phyloP scores from a whole-genome alignment of 2,329 filamentous ascomycete genomes.

The Aspergillus carbonarius region DNA sequence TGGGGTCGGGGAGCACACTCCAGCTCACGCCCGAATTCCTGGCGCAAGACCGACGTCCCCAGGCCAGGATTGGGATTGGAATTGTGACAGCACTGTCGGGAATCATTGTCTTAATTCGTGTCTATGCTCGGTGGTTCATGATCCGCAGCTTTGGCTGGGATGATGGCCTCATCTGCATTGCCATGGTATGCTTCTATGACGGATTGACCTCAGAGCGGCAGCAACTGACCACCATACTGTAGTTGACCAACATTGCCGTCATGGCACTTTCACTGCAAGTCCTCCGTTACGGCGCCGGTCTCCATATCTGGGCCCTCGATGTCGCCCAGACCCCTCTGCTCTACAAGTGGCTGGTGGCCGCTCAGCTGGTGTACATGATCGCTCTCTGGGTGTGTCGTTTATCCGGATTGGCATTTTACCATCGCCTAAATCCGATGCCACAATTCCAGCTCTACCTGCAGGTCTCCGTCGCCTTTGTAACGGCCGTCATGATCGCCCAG shows the following conservation, averaged over 20 bases:
- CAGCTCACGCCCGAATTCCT: not conserved
- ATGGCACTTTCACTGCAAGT: conserved; percentile 16
- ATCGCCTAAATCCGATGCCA: conserved; percentile 22
- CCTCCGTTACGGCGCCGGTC: conserved; percentile 15
- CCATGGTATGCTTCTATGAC: conserved; percentile 8
- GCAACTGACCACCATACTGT: not conserved
- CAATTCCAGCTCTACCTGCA: conserved; percentile 9
- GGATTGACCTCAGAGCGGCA: not conserved
- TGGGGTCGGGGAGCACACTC: not conserved
- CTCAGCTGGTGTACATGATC: conserved; percentile 21
- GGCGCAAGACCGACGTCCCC: conserved; percentile 3
- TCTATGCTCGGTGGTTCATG: conserved; percentile 10
- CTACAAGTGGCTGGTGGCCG: conserved; percentile 22
- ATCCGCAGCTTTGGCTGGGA: conserved; percentile 20
- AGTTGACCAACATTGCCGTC: conserved; percentile 10
- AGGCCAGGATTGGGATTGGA: conserved; percentile 25
- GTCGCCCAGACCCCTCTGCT: conserved; percentile 10
- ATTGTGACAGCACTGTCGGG: conserved; percentile 14
- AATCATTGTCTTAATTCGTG: conserved; percentile 10
- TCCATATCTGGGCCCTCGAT: conserved; percentile 12
- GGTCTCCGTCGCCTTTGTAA: conserved; percentile 17
- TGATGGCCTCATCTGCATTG: conserved; percentile 18
- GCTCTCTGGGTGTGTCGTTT: conserved; percentile 20
- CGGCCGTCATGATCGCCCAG: conserved; percentile 18
- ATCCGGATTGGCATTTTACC: conserved; percentile 22